phyloP scores from a whole-genome alignment of 164 flowering plant species.

The Aristolochia fimbriata region DNA sequence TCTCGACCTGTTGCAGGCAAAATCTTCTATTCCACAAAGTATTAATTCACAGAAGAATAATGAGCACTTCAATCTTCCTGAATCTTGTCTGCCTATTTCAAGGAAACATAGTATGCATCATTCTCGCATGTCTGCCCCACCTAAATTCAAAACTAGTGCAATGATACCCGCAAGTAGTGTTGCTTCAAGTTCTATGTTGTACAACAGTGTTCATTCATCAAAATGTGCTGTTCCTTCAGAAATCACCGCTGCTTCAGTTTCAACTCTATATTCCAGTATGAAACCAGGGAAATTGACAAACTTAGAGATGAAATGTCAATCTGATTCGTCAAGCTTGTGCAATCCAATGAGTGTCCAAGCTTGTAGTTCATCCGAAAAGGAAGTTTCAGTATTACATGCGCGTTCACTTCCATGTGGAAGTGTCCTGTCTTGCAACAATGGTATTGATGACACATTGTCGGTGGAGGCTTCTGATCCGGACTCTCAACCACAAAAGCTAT shows the following conservation, averaged over 20 bases:
- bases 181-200: not conserved
- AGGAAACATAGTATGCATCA: too few relatives aligned
- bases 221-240: slow-evolving; percentile 11
- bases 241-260: slow-evolving; percentile 7
- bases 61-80: not conserved
- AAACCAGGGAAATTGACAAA: slow-evolving; percentile 11
- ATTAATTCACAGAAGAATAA: not conserved
- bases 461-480: too few relatives aligned
- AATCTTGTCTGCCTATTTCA: not conserved
- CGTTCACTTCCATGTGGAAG: not conserved
- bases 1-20: slow-evolving; percentile 30
- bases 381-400: slow-evolving; percentile 5
- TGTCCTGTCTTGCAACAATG: not conserved
- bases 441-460: not conserved
- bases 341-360: slow-evolving; percentile 1
- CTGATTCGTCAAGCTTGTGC: slow-evolving; percentile 2
- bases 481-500: too few relatives aligned
- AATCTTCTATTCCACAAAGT: slow-evolving; percentile 17
- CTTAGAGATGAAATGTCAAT: slow-evolving; percentile 11
- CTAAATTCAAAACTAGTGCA: too few relatives aligned
- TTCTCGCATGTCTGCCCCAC: too few relatives aligned
- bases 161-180: not conserved
- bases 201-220: not conserved
- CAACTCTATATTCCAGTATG: slow-evolving; percentile 10
- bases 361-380: slow-evolving; percentile 7